Evolutionary conservation across 2,329 filamentous ascomycete genomes (phyloP).

Genomic region (Ophiostoma piceae): DNA sequence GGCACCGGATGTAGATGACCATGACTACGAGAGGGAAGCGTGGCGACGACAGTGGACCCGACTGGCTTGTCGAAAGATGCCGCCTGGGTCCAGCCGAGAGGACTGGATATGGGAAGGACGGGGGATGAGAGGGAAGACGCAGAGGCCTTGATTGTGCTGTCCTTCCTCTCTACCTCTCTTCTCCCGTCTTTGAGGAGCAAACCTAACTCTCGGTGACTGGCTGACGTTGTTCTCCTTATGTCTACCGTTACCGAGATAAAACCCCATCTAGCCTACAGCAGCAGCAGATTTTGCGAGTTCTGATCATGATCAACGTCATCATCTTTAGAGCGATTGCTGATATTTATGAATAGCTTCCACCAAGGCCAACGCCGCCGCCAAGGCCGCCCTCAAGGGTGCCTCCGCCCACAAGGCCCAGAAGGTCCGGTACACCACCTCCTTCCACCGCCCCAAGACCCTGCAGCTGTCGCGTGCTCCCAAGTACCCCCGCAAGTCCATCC

Average conservation of each 20-base stretch:
- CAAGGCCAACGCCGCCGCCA: slow-evolving; percentile 89
- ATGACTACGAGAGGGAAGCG: neutral
- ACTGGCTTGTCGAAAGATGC: slow-evolving; percentile 13
- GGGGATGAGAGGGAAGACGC: slow-evolving; percentile 6
- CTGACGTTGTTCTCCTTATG: neutral
- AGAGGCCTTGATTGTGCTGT: neutral
- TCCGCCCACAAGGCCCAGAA: slow-evolving; percentile 77
- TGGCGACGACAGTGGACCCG: neutral
- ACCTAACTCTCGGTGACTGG: slow-evolving; percentile 7
- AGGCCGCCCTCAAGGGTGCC: slow-evolving; percentile 87
- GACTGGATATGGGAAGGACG: slow-evolving; percentile 12
- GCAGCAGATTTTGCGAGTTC: slow-evolving; percentile 74
- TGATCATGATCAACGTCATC: slow-evolving; percentile 33
- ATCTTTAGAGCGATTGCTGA: slow-evolving; percentile 63
- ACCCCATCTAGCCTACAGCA: slow-evolving; percentile 41
- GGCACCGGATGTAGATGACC: neutral
- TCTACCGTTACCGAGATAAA: neutral
- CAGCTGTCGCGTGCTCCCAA: slow-evolving; percentile 84
- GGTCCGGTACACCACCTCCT: slow-evolving; percentile 86
- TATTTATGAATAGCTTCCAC: slow-evolving; percentile 56
- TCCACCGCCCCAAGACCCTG: slow-evolving; percentile 97
- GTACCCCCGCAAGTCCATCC: slow-evolving; percentile 94
- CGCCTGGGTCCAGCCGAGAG: neutral
- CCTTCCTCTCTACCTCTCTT: neutral
- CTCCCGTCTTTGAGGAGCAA: slow-evolving; percentile 16